phyloP scores from a whole-genome alignment of 148 eudicot genomes.

The Chenopodium album region DNA sequence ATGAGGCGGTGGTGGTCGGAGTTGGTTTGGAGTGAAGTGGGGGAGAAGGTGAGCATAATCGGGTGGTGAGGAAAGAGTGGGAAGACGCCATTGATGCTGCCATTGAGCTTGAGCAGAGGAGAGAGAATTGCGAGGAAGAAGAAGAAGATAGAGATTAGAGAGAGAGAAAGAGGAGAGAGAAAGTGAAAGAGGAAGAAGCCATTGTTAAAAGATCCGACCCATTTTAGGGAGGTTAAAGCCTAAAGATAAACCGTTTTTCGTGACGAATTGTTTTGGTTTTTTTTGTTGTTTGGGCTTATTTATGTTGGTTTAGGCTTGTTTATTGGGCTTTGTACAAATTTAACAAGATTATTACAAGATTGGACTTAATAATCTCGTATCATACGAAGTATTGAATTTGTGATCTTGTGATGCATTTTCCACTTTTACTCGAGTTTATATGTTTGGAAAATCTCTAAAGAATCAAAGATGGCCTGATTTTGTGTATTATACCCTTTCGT shows the following conservation, averaged over 20 bases:
- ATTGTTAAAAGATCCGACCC: not conserved
- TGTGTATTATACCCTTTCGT: too few species aligned
- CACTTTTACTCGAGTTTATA: too few species aligned
- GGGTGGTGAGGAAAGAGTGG: slow-evolving; percentile 41
- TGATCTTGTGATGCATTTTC: too few species aligned
- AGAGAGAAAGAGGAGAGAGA: not conserved
- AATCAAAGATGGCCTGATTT: too few species aligned
- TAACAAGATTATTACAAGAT: too few species aligned
- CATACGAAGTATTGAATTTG: too few species aligned
- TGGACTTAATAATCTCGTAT: too few species aligned
- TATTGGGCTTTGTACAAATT: too few species aligned
- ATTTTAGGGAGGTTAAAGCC: not conserved
- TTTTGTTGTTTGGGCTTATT: too few species aligned
- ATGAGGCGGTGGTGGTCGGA: not conserved
- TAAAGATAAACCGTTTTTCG: not conserved
- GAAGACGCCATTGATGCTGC: slow-evolving; percentile 63
- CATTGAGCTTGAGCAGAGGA: slow-evolving; percentile 29
- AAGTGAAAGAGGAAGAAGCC: not conserved
- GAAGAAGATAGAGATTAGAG: not conserved
- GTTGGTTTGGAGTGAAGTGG: slow-evolving; percentile 22
- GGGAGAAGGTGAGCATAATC: slow-evolving; percentile 21
- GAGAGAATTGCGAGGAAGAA: not conserved
- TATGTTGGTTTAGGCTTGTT: too few species aligned
- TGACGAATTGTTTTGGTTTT: too few species aligned
- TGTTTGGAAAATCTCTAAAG: too few species aligned